These are phyloP conservation scores for Trichoderma arundinaceum DNA, from an alignment of 2,329 filamentous ascomycete genomes.

Conservation along the genomic window DNA sequence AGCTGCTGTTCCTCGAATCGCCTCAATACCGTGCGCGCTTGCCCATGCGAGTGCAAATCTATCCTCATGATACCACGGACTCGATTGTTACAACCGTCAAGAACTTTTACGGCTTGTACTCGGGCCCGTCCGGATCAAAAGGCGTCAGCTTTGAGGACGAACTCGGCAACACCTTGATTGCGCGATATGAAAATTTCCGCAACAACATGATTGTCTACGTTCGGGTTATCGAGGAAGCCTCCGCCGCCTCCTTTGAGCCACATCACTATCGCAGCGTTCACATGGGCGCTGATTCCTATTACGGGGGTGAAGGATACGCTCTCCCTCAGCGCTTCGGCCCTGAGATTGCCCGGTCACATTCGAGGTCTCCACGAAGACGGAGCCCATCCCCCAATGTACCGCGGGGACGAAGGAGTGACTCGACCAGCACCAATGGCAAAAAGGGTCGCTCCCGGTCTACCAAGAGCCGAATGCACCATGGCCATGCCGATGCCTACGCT, in stretches of 20 bases:
- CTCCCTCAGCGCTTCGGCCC: conserved; percentile 62
- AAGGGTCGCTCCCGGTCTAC: conserved; percentile 71
- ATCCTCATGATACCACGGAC: conserved; percentile 93
- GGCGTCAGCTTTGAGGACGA: conserved; percentile 96
- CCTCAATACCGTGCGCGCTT: conserved; percentile 74
- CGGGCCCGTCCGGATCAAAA: conserved; percentile 69
- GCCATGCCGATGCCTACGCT: conserved; percentile 63
- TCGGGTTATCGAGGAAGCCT: conserved; percentile 72
- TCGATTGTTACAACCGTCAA: conserved; percentile 98
- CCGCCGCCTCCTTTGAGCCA: conserved; percentile 56
- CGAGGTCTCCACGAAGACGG: conserved; percentile 73
- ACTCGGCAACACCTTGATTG: conserved; percentile 87
- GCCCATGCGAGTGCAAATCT: conserved; percentile 89
- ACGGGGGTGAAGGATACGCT: conserved; percentile 60
- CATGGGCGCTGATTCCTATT: conserved; percentile 56
- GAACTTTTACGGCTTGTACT: conserved; percentile 97
- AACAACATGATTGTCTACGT: conserved; percentile 95
- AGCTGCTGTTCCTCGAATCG: conserved; percentile 71
- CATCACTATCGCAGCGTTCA: conserved; percentile 59
- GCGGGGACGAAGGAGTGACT: conserved; percentile 77
- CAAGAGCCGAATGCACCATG: conserved; percentile 64
- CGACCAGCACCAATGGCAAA: conserved; percentile 66
- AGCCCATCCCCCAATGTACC: conserved; percentile 76
- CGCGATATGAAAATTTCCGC: conserved; percentile 92
- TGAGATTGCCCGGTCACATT: conserved; percentile 69